These are phyloP conservation scores for Helotiales sp. DNA, from an alignment of 2,329 filamentous ascomycete species.

Conservation along the genomic window DNA sequence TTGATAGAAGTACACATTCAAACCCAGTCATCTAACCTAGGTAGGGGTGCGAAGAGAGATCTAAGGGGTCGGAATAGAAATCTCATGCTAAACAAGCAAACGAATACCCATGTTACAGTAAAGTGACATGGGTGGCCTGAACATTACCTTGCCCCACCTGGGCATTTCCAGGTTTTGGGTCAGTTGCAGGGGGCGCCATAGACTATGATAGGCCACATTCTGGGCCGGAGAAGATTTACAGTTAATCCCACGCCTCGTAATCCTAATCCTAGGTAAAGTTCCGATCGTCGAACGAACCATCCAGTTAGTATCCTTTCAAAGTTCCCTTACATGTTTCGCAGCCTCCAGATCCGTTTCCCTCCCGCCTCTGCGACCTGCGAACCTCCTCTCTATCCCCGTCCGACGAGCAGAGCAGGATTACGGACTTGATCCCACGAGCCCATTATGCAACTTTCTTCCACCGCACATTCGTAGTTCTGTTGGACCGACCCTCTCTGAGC, in stretches of 20 bases:
- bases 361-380: neutral
- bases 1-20: too few relatives aligned
- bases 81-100: neutral
- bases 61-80: neutral
- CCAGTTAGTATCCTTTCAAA: too few relatives aligned
- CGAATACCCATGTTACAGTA: neutral
- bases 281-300: too few relatives aligned
- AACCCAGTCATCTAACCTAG: too few relatives aligned
- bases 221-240: neutral
- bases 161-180: constrained; percentile 1
- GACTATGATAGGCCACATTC: neutral
- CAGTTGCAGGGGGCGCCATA: neutral
- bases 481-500: neutral
- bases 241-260: neutral
- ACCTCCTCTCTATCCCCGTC: neutral
- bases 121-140: neutral
- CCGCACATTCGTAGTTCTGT: neutral
- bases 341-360: neutral
- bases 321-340: neutral
- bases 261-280: neutral
- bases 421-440: constrained; percentile 1
- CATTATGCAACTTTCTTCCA: constrained; percentile 15
- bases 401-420: neutral
- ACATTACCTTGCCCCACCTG: neutral
- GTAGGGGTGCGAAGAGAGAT: neutral